These are phyloP conservation scores for Phaffia tasmanica DNA, from an alignment of 768 basidiomycete genomes.

Conservation along the genomic window DNA sequence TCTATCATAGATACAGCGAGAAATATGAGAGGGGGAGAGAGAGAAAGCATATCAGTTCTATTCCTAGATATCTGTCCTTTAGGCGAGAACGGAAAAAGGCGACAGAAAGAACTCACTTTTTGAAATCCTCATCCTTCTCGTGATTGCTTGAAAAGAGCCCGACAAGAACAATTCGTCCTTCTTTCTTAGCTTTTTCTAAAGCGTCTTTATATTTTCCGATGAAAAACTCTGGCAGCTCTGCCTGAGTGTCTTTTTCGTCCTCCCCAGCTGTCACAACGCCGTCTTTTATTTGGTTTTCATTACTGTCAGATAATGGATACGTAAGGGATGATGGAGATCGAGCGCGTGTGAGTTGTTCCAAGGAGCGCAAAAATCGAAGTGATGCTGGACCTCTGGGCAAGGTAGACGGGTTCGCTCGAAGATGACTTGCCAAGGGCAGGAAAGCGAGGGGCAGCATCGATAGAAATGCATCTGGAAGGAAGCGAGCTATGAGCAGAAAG, in stretches of 20 bases:
- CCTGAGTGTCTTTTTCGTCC: slow-evolving; percentile 29
- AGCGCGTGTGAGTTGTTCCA: slow-evolving; percentile 20
- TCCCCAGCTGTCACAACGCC: neutral
- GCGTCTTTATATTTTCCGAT: slow-evolving; percentile 71
- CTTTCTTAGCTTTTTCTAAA: slow-evolving; percentile 56
- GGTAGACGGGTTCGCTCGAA: neutral
- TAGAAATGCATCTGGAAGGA: slow-evolving; percentile 12
- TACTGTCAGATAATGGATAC: slow-evolving; percentile 35
- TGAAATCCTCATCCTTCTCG: slow-evolving; percentile 77
- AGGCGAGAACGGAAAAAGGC: neutral
- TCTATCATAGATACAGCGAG: slow-evolving; percentile 37
- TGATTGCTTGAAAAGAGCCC: slow-evolving; percentile 81
- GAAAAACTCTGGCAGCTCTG: slow-evolving; percentile 62
- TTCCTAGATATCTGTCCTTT: neutral
- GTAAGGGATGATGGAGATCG: slow-evolving; percentile 17
- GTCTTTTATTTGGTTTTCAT: neutral
- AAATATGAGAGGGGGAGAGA: neutral
- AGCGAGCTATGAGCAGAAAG: slow-evolving; percentile 6
- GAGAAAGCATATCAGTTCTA: neutral
- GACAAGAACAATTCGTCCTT: slow-evolving; percentile 63
- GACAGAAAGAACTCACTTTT: slow-evolving; percentile 46
- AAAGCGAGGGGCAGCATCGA: slow-evolving; percentile 4
- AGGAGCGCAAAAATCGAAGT: slow-evolving; percentile 13
- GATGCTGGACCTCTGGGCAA: slow-evolving; percentile 6
- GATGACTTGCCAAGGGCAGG: neutral